Conservation (phyloP, 306 rosid genomes). For the Gastrolobium bilobum region DNA sequence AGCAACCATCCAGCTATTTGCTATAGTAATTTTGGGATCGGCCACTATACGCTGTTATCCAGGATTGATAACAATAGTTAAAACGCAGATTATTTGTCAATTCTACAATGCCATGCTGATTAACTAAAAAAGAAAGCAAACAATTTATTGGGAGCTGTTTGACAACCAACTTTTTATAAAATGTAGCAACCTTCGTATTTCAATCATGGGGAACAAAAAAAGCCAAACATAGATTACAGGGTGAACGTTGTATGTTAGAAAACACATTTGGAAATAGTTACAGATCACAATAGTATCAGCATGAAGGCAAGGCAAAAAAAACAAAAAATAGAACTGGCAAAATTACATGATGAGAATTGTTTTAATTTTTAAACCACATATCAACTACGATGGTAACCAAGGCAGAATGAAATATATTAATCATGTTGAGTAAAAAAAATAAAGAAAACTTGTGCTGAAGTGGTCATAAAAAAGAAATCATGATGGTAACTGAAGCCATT, state of each 20-base stretch:
- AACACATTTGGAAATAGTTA: background rate
- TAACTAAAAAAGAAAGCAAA: constrained; percentile 5
- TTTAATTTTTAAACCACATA: background rate
- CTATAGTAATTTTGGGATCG: too few species aligned
- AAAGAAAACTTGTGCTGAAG: constrained; percentile 24
- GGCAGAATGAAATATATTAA: constrained; percentile 8
- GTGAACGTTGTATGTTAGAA: background rate
- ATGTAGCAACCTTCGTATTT: background rate
- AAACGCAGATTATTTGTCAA: background rate
- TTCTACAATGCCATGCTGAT: background rate
- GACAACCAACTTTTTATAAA: constrained; percentile 8
- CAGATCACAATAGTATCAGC: constrained; percentile 27
- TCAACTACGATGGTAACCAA: background rate
- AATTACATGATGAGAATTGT: background rate
- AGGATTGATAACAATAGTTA: too few species aligned
- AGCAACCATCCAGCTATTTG: too few species aligned
- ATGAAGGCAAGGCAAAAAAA: background rate
- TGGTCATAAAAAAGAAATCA: background rate
- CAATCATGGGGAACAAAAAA: background rate
- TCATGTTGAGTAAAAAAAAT: background rate
- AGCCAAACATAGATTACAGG: background rate
- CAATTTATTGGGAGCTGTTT: background rate
- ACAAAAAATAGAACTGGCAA: background rate
- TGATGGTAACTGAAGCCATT: constrained; percentile 13
- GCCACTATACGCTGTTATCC: too few species aligned